Evolutionary conservation across 305 asterid species (phyloP), one percentile per base, ranked within the genome.

Genomic region (Ajuga reptans): DNA sequence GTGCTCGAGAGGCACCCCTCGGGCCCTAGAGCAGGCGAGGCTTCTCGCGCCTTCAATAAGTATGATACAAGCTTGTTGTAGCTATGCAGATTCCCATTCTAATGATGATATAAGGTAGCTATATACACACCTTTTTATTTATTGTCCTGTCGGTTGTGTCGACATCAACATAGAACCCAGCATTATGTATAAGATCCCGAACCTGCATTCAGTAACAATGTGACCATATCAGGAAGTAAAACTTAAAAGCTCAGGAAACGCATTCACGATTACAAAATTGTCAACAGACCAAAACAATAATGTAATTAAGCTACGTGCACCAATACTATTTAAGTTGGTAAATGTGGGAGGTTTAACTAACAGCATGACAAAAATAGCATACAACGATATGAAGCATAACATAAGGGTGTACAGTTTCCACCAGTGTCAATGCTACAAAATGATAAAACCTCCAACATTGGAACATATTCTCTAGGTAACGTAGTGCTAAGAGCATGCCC

Each of bases 141-240:
- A 93, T 91, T 66, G 97, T 93, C 66, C 97, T 76, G 80, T 93
- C 97, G 52, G 83, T 77, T 65, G 87, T 78, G 79, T 93, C 99
- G 21, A 93, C 90, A 74, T 93, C 99, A 43, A 93, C 97, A 75
- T 62, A 73, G 76, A 66, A 91, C 41, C 99, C 99, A 72, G 95
- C 87, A 59, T 80, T 83, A 70, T 86, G 93, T 77, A 94, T 85
- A 74, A 81, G 83, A 36, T 84, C 89, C 66, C 84, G 84, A 16
- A 94, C 87, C 99, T 93, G 68, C 76, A 72, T 63, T 63, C 69
- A 68, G 27, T 4, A 77, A 47, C 69, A 57, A 39, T 16, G 27
- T 9, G 4, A 68, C 36, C 46, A 63, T 69, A 70, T 69, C 70
- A 78, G 74, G 59, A 61, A 46, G 76, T 24, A 36, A 36, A 21